Percentiles rank a stretch among this genome's conserved stretches.
phyloP scores from a whole-genome alignment of 1,284 basidiomycete genomes.

The Fomitopsis schrenkii region DNA sequence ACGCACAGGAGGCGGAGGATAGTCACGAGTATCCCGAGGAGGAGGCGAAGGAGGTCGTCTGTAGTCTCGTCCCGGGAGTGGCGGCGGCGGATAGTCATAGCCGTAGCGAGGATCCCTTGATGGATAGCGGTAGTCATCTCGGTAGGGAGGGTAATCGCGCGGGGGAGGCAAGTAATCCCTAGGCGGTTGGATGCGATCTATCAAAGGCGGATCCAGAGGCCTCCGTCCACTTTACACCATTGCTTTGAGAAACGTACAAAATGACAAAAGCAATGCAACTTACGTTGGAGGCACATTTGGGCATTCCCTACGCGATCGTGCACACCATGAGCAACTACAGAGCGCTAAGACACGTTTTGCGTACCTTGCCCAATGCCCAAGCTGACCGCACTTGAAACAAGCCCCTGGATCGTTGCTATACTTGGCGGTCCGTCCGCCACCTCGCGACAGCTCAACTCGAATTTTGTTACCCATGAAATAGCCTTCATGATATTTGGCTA shows the following conservation, averaged over 20 bases:
- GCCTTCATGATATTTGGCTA: slow-evolving; percentile 81
- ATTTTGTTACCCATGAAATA: slow-evolving; percentile 88
- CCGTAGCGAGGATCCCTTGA: slow-evolving; percentile 44
- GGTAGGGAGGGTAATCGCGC: slow-evolving; percentile 42
- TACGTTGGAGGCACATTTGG: slow-evolving; percentile 46
- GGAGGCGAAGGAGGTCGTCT: slow-evolving; percentile 50
- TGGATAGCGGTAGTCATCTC: slow-evolving; percentile 50
- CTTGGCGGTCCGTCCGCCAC: slow-evolving; percentile 75
- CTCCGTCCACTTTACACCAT: slow-evolving; percentile 24
- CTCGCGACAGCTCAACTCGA: slow-evolving; percentile 77
- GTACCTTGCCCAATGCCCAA: slow-evolving; percentile 84
- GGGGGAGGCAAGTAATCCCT: slow-evolving; percentile 44
- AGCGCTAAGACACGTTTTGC: slow-evolving; percentile 18
- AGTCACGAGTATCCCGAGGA: slow-evolving; percentile 66
- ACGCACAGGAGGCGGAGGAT: slow-evolving; percentile 43
- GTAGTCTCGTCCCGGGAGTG: slow-evolving; percentile 46
- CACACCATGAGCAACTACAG: neutral
- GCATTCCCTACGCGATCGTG: slow-evolving; percentile 55
- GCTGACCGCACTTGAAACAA: slow-evolving; percentile 79
- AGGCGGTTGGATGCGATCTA: slow-evolving; percentile 49
- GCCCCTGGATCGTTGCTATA: slow-evolving; percentile 75
- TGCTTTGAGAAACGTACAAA: slow-evolving; percentile 1
- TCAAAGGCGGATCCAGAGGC: slow-evolving; percentile 44
- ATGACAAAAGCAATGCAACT: slow-evolving; percentile 8
- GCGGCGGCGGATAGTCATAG: slow-evolving; percentile 53